Conservation (phyloP, 108 stramenopile species). For the Skeletonema costatum region DNA sequence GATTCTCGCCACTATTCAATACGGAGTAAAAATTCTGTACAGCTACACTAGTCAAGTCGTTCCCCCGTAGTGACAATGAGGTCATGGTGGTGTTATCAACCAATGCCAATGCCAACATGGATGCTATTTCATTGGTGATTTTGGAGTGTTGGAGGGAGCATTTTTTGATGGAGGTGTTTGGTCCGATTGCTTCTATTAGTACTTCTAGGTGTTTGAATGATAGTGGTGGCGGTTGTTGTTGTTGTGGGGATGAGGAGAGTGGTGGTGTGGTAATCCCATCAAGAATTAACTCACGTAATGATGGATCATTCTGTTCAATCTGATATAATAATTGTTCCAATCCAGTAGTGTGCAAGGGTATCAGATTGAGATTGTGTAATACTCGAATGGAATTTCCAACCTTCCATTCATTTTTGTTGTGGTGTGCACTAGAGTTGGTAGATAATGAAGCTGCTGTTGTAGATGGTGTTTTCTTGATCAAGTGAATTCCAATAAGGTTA, state of each 20-base stretch:
- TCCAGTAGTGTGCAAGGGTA: conserved; percentile 8
- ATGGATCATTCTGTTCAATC: conserved; percentile 21
- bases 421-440: not conserved
- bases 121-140: conserved; percentile 24
- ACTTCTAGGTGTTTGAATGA: not conserved
- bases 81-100: conserved; percentile 26
- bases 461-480: not conserved
- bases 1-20: conserved; percentile 3
- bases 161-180: conserved; percentile 16
- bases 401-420: conserved; percentile 13
- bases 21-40: conserved; percentile 28
- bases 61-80: conserved; percentile 19
- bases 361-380: conserved; percentile 13
- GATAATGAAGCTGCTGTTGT: not conserved
- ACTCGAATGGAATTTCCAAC: conserved; percentile 9
- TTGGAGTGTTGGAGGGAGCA: conserved; percentile 31
- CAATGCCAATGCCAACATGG: conserved; percentile 22
- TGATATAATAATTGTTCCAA: not conserved
- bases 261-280: conserved; percentile 18
- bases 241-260: not conserved
- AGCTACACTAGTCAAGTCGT: conserved; percentile 6
- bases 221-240: not conserved
- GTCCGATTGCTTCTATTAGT: conserved; percentile 22
- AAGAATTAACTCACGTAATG: conserved; percentile 16
- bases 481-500: conserved; percentile 4